phyloP scores from a whole-genome alignment of 148 eudicot species.

The Chenopodium quinoa region DNA sequence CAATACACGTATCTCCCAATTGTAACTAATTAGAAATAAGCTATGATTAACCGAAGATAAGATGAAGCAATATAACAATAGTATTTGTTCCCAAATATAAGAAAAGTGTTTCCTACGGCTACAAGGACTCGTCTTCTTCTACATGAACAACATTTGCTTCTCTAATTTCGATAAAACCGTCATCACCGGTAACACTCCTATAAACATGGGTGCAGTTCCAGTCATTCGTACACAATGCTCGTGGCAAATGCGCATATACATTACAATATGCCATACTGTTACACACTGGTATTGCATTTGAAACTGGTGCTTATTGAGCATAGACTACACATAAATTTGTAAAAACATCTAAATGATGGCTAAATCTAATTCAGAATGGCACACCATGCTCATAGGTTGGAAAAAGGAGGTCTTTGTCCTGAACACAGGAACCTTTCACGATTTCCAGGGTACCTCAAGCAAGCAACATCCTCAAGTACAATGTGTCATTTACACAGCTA shows the following conservation, averaged over 20 bases:
- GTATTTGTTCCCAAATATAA: background rate
- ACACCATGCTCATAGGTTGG: background rate
- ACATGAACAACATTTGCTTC: background rate
- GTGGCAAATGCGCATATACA: background rate
- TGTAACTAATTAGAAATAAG: no score
- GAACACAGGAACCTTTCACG: background rate
- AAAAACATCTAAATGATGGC: background rate
- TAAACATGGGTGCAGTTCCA: background rate
- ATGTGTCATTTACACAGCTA: background rate
- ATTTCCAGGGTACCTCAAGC: slow-evolving; percentile 5
- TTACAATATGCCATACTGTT: background rate
- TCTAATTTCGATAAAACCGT: background rate
- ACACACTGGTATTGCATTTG: background rate
- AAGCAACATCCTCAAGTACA: background rate
- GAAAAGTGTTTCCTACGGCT: background rate
- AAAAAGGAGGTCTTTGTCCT: slow-evolving; percentile 3
- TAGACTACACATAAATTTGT: background rate
- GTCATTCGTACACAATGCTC: background rate
- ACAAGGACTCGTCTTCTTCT: background rate
- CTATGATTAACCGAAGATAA: background rate
- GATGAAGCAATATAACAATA: background rate
- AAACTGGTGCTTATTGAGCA: background rate
- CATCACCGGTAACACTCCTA: background rate
- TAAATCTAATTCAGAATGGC: slow-evolving; percentile 1
- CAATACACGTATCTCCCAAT: no score